Evolutionary conservation across 352 stramenopile genomes (phyloP).

Genomic region (Phytophthora sp.): DNA sequence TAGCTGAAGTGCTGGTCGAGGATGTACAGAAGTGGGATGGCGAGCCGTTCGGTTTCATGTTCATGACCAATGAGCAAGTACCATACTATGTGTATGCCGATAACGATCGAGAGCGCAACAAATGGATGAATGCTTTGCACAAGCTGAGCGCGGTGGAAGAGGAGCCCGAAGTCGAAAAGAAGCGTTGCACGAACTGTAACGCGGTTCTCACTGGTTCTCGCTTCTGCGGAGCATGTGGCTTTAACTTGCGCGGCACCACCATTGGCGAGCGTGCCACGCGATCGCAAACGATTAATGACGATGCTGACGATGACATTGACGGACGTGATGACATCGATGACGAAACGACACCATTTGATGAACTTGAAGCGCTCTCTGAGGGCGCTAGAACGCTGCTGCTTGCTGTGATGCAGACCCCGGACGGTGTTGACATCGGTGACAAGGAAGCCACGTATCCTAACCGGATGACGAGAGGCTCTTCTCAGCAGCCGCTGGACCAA

Average conservation of each 20-base stretch:
- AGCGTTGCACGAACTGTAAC: constrained; percentile 84
- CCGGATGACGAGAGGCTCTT: constrained; percentile 39
- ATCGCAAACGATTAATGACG: constrained; percentile 26
- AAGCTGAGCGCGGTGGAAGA: constrained; percentile 78
- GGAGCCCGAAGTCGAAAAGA: constrained; percentile 80
- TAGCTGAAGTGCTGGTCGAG: constrained; percentile 84
- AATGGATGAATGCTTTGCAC: constrained; percentile 88
- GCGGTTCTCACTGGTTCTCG: constrained; percentile 86
- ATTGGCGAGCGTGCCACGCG: constrained; percentile 55
- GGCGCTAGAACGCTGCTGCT: constrained; percentile 83
- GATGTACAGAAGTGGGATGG: constrained; percentile 89
- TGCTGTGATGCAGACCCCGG: constrained; percentile 88
- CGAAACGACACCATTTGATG: constrained; percentile 84
- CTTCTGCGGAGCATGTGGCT: constrained; percentile 88
- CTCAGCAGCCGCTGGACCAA: constrained; percentile 30
- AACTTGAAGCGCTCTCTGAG: constrained; percentile 87
- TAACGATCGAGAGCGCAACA: constrained; percentile 86
- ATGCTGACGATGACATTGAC: constrained; percentile 47
- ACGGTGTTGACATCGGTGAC: constrained; percentile 79
- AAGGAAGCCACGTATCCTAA: constrained; percentile 55
- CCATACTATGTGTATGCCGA: constrained; percentile 92
- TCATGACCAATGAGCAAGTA: constrained; percentile 89
- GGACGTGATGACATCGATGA: constrained; percentile 79
- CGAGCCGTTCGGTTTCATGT: constrained; percentile 90
- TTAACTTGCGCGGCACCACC: constrained; percentile 84